Base-by-base conservation (phyloP, 164 flowering plant species). In the Litsea cubeba region DNA sequence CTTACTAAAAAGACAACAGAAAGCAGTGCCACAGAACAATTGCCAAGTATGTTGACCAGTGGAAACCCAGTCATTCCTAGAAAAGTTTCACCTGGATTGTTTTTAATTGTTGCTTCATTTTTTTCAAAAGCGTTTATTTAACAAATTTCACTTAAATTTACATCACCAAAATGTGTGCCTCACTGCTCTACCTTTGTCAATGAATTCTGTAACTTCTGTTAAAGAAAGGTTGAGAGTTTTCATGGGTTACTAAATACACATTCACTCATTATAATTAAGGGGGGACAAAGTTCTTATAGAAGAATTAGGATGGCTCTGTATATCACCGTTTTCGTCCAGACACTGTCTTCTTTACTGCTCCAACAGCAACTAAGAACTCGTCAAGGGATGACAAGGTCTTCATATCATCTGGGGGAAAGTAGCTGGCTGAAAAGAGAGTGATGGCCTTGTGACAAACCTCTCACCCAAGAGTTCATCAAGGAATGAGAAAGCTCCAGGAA, bases 341-440 rank as follows among this genome's bases (percentile, higher is more conserved):
- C 76, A 93, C 97, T 1, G 99, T 93, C 80, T 92, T 95, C 85
- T 93, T 92, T 76, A 92, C 99, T 26, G 86, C 97, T 78, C 97
- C 98, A 20, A 91, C 88, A 1, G 96, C 89, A 75, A 95, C 99
- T 72, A 95, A 71, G 73, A 95, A 95, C 80, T 90, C 74, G 66
- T 95, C 99, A 50, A 95, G 97, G 60, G 99, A 95, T 35, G 99
- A 95, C 72, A 93, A 76, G 35, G 97, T 95, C 82, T 85, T 95
- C 99, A 93, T 92, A 77, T 92, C 99, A 82, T 95, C 99, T 0
- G 94, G 99, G 35, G 98, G 98, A 79, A 93, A 95, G 80, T 93
- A 95, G 75, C 97, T 91, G 26, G 93, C 95, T 58, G 97, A 72
- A 90, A 88, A 40, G 94, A 82, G 12, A 92, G 80, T 7, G 95